phyloP scores from a whole-genome alignment of 495 filamentous ascomycete species.

The Endocarpon pusillum region DNA sequence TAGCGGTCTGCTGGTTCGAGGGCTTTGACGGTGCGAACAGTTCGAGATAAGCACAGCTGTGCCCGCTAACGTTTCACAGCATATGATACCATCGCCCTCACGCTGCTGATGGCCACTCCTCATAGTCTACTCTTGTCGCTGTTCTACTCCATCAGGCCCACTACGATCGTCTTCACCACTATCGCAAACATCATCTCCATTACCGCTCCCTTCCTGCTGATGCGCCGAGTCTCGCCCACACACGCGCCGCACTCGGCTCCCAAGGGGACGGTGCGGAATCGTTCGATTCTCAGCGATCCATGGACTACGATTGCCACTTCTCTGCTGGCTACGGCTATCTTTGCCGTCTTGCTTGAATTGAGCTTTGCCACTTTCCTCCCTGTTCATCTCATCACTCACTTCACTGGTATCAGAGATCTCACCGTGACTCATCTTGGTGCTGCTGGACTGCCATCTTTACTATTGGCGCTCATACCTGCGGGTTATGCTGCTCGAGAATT shows the following conservation, averaged over 20 bases:
- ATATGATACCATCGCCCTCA: background rate
- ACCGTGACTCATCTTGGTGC: background rate
- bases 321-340: background rate
- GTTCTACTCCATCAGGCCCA: background rate
- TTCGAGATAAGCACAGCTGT: background rate
- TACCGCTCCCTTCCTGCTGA: background rate
- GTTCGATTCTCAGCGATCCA: background rate
- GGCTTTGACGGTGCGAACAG: background rate
- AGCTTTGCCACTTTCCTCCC: slow-evolving; percentile 1
- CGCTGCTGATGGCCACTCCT: background rate
- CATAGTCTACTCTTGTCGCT: background rate
- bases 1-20: background rate
- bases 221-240: background rate
- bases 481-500: background rate
- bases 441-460: background rate
- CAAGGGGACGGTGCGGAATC: background rate
- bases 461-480: background rate
- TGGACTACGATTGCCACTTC: background rate
- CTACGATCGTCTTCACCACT: background rate
- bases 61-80: background rate
- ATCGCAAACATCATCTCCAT: background rate
- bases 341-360: background rate
- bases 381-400: background rate
- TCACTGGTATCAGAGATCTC: background rate
- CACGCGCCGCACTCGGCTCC: background rate